Evolutionary conservation across 2,329 filamentous ascomycete species (phyloP), one percentile per base, ranked within the genome.

Genomic region (Colletotrichum higginsianum): DNA sequence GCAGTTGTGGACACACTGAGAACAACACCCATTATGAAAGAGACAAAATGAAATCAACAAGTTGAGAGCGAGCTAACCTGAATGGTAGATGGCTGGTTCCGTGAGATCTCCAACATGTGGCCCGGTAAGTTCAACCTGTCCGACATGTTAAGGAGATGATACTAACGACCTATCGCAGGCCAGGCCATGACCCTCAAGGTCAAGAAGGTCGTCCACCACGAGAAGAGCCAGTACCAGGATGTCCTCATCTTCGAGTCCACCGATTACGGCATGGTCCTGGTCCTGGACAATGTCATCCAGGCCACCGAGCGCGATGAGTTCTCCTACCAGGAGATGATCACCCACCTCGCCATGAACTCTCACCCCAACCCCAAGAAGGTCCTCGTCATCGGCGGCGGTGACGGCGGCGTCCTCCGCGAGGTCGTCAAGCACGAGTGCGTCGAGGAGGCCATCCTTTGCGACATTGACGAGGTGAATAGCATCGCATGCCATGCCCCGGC

Each of bases 241-340:
- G 96, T 99, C 76, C 92, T 99, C 79, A 94, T 98, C 88, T 99
- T 99, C 88, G 93, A 99, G 89, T 98, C 94, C 78, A 97, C 93
- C 87, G 91, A 98, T 89, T 93, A 98, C 84, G 96, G 96, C 84
- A 97, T 91, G 81, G 96, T 98, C 73, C 90, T 99, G 71, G 96
- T 99, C 75, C 91, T 99, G 77, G 96, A 99, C 90, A 98, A 98
- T 83, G 96, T 98, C 82, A 98, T 99, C 84, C 96, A 99, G 87
- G 95, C 92, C 90, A 98, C 96, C 77, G 96, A 99, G 91, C 92
- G 96, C 76, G 95, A 99, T 82, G 96, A 99, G 88, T 99, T 98
- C 89, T 94, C 95, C 79, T 98, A 98, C 91, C 96, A 99, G 89
- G 96, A 99, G 90, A 99, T 99, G 96, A 99, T 99, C 85, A 95